Evolutionary conservation across 768 basidiomycete genomes (phyloP).

Genomic region (Mycena capillaripes): DNA sequence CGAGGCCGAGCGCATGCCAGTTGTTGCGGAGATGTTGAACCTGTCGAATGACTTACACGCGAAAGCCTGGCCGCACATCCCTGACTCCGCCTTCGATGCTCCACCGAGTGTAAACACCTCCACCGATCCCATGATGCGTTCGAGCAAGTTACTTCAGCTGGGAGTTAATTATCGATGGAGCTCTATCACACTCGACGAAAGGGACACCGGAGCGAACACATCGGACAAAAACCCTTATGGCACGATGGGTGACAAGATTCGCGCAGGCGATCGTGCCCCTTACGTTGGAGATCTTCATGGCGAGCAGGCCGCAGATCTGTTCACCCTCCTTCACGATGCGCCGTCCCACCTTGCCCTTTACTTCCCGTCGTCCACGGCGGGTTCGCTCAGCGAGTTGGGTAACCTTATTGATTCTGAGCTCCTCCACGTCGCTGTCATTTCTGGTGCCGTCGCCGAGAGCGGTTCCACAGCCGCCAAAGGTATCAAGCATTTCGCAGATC

Average conservation of each 20-base stretch:
- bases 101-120: neutral
- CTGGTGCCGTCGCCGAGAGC: neutral
- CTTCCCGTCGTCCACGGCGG: neutral
- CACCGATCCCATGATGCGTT: conserved; percentile 23
- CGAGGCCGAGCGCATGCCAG: conserved; percentile 49
- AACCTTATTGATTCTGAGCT: neutral
- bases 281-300: neutral
- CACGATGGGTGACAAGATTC: conserved; percentile 4
- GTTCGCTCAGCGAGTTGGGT: neutral
- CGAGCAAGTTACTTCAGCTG: conserved; percentile 21
- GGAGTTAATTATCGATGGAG: conserved; percentile 28
- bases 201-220: neutral
- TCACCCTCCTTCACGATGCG: neutral
- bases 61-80: conserved; percentile 16
- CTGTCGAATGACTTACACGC: conserved; percentile 39
- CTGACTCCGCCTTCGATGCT: neutral
- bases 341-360: neutral
- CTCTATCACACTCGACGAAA: neutral
- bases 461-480: neutral
- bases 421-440: neutral
- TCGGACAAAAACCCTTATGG: conserved; percentile 9
- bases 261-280: conserved; percentile 10
- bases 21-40: conserved; percentile 54
- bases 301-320: neutral
- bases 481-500: neutral